Evolutionary conservation across 1,284 basidiomycete genomes (phyloP), one percentile per base, ranked within the genome.

Genomic region (Veloporphyrellus conicus): DNA sequence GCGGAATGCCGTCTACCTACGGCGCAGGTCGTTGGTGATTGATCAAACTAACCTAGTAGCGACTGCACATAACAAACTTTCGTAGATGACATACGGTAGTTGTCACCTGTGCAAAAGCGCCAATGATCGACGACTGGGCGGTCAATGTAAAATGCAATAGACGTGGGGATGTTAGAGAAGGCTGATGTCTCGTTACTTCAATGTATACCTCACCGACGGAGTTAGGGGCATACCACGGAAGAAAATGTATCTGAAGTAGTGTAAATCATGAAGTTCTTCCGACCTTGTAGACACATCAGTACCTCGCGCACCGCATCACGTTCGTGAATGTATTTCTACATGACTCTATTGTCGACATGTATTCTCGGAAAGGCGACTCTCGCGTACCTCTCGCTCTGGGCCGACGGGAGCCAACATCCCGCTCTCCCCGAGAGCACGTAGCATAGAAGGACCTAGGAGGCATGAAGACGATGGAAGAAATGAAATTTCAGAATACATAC

Each of bases 291-390:
- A 19, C 77, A 77, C 60, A 87, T 84, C 14, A 90, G 68, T 3
- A 88, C 70, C 56, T 90, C 88, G 8, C 87, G 76, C 10, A 87
- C 81, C 31, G 81, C 79, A 53, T 89, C 81, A 40, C 80, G 74
- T 66, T 90, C 88, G 44, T 81, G 64, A 27, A 89, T 83, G 48
- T 83, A 84, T 64, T 63, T 76, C 82, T 87, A 55, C 16, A 55
- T 5, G 11, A 18, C 1, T 1, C 6, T 33, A 43, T 1, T 1
- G n/a, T 51, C 18, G 19, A 36, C 6, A 41, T 2, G 18, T n/a
- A 2, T n/a, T 44, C 25, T 20, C 27, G 23, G 22, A 14, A 45
- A 52, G 28, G 45, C 50, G 29, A 25, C 29, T 10, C 31, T 16
- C 7, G 7, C 53, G 37, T 19, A 71, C 72, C 60, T 71, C 65